Evolutionary conservation across 2,329 filamentous ascomycete genomes (phyloP), one percentile per base, ranked within the genome.

Genomic region (Fusarium oxysporum): DNA sequence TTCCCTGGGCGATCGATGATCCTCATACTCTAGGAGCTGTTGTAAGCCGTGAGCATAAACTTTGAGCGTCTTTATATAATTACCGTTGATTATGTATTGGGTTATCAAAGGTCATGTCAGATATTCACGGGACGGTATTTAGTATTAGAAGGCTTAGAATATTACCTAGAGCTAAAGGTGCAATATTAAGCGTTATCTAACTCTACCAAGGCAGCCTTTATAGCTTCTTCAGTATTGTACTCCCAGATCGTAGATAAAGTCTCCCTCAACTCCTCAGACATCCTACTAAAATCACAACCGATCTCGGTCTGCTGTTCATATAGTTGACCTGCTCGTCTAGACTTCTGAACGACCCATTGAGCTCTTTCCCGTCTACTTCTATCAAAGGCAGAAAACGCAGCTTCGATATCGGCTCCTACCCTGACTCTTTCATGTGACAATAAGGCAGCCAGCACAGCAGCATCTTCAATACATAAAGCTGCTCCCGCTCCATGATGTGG

Each of bases 41-140:
- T 19, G 8, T 2, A 37, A 19, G n/a, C 12, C 32, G 16, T 37
- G 12, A 37, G 30, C 12, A 28, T 21, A 53, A 53, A 32, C 48
- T 35, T 37, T 53, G 12, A 19, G 44, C 6, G 1, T n/a, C 19
- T 13, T 23, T 8, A 41, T 23, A 13, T 8, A 41, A 5, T 14
- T n/a, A 11, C 4, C 21, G 4, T 23, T n/a, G 10, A 41, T 8
- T 13, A 41, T 11, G 21, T 14, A n/a, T n/a, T 41, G 21, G 13
- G 10, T 6, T n/a, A 2, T 8, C 19, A 14, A 32, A 1, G 8
- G 16, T 16, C 5, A 32, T 6, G 11, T 28, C 8, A 19, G 16
- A 9, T 7, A 2, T 2, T 1, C 11, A 4, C 8, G 3, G 13
- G 10, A n/a, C n/a, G 19, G 2, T 9, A 16, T 17, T 16, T n/a